A percentile compares a stretch with the other conserved stretches of the same genome.
phyloP scores from a whole-genome alignment of 345 rosid species.

The Ailanthus altissimus region DNA sequence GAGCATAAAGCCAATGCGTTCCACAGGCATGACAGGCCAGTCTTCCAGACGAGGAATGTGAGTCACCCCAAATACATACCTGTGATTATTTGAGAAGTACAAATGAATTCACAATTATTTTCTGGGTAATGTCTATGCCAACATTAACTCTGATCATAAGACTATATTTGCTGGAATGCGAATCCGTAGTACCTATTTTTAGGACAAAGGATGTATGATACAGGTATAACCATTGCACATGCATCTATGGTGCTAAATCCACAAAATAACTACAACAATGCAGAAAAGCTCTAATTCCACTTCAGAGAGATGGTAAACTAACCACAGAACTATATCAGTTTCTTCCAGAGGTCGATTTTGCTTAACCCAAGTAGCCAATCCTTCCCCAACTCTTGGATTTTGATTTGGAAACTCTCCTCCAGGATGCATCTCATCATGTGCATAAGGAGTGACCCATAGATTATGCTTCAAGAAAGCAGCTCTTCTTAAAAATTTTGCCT shows the following conservation, averaged over 20 bases:
- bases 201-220: not conserved
- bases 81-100: conserved; percentile 21
- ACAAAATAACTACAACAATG: not conserved
- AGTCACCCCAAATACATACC: conserved; percentile 77
- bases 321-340: conserved; percentile 70
- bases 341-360: conserved; percentile 68
- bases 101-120: not conserved
- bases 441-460: conserved; percentile 70
- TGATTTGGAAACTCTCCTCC: conserved; percentile 84
- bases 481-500: conserved; percentile 66
- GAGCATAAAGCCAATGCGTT: conserved; percentile 65
- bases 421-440: conserved; percentile 61
- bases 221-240: not conserved
- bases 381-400: conserved; percentile 74
- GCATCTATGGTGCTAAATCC: not conserved
- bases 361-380: conserved; percentile 75
- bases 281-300: not conserved
- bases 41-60: conserved; percentile 76
- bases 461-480: conserved; percentile 76
- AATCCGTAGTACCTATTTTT: not conserved
- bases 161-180: not conserved
- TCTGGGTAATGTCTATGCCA: not conserved
- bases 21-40: conserved; percentile 82
- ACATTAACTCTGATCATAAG: not conserved
- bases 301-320: conserved; percentile 25